Conservation (phyloP, 495 filamentous ascomycete species). For the Talaromyces liani region DNA sequence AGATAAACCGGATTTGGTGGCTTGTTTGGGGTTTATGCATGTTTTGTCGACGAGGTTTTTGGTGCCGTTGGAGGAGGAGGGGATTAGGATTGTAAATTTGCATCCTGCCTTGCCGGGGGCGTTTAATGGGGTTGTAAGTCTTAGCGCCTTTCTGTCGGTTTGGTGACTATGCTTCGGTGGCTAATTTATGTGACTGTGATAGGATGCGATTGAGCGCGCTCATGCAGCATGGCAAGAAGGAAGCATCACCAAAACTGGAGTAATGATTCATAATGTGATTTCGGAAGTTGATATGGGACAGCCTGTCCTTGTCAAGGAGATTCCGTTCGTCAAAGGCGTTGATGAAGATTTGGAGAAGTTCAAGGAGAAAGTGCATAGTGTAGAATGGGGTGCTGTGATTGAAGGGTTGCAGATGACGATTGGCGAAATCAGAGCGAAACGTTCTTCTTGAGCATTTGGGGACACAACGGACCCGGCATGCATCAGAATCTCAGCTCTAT, state of each 20-base stretch:
- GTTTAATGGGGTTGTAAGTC: too few species aligned
- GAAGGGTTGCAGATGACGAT: conserved; percentile 56
- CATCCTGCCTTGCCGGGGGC: conserved; percentile 72
- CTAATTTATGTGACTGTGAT: too few species aligned
- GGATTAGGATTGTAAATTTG: conserved; percentile 73
- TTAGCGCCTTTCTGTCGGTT: too few species aligned
- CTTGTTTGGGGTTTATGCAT: conserved; percentile 47
- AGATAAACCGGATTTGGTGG: conserved; percentile 64
- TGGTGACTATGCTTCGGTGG: too few species aligned
- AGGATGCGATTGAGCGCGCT: conserved; percentile 69
- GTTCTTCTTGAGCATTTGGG: conserved; percentile 2
- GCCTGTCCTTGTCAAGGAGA: conserved; percentile 64
- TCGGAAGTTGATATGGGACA: conserved; percentile 75
- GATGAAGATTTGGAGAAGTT: conserved; percentile 58
- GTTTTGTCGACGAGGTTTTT: conserved; percentile 59
- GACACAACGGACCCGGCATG: neutral
- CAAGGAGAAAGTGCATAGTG: conserved; percentile 60
- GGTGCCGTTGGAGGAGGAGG: conserved; percentile 50
- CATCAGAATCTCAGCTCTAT: neutral
- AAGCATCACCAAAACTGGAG: conserved; percentile 69
- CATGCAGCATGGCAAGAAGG: conserved; percentile 66
- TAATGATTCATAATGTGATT: conserved; percentile 93
- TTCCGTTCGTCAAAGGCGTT: conserved; percentile 55
- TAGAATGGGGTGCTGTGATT: conserved; percentile 65
- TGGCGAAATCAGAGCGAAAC: conserved; percentile 28